Evolutionary conservation across 441 rosid species (phyloP), one percentile per base, ranked within the genome.

Genomic region (Pelargonium citronellum): DNA sequence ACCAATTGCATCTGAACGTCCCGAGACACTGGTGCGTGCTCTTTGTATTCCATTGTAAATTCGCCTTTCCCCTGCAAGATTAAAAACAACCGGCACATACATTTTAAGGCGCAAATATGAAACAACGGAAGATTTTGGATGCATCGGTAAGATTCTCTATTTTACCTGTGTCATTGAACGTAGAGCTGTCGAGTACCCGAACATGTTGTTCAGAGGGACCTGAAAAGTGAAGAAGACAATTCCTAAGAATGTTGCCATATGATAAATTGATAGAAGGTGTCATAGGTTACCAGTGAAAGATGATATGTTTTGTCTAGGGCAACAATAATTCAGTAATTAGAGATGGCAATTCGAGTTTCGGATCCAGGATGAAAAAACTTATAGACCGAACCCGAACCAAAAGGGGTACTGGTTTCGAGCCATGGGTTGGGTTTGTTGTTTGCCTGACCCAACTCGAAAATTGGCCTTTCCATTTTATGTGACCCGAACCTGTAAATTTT

Each of bases 1-100:
- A 92, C 96, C 69, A 95, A 82, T 71, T 89, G 96, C 79, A 75
- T 70, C 69, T 95, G 99, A 73, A 92, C 98, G 30, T 95, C 97
- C 62, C 91, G 90, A 34, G 97, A 87, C 62, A 92, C 99, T 0
- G 99, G 77, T 6, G 64, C 69, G 66, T 95, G 99, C 74, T 95
- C 99, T 79, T 92, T 92, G 88, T 95, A 95, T 77, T 95, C 99
- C 99, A 95, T 94, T 1, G 98, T 87, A 74, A 95, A 92, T 78
- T 95, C 99, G 17, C 98, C 98, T 83, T 95, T 95, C 4, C 99
- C 99, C 89, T 94, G 87, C 39, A 43, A 1, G 1, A 4, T 37
- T 22, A 24, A 39, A 39, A 30, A 63, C 58, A 62, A 13, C 11
- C 22, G 17, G 53, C 19, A 55, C 34, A 9, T 5, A 19, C 9